phyloP scores from a whole-genome alignment of 2,329 filamentous ascomycete species.

The Neobulgaria alba region DNA sequence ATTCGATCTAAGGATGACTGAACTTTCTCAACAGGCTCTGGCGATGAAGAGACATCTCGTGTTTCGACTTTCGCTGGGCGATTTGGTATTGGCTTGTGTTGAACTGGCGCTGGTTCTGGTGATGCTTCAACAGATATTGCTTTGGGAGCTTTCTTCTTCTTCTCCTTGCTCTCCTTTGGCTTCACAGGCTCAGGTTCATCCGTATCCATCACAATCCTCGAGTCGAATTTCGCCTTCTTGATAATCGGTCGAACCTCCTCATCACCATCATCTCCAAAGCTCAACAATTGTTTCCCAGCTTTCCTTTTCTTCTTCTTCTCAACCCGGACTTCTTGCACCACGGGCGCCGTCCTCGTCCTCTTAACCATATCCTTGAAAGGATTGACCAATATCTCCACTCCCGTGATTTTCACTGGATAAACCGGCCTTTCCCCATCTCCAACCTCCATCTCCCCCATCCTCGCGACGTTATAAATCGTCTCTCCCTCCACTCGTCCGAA shows the following conservation, averaged over 20 bases:
- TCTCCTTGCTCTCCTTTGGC: conserved; percentile 23
- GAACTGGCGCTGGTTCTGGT: conserved; percentile 30
- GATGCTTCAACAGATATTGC: conserved; percentile 31
- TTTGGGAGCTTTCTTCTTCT: conserved; percentile 25
- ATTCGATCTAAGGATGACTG: conserved; percentile 52
- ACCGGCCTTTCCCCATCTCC: conserved; percentile 76
- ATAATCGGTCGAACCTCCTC: conserved; percentile 47
- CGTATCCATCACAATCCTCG: conserved; percentile 58
- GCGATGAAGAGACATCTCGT: conserved; percentile 30
- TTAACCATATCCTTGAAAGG: conserved; percentile 76
- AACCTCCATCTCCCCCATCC: conserved; percentile 83
- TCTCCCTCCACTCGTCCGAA: conserved; percentile 90
- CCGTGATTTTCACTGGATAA: conserved; percentile 73
- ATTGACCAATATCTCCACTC: conserved; percentile 69
- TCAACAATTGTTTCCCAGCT: conserved; percentile 66
- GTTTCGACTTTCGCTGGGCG: conserved; percentile 28
- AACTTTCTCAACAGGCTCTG: conserved; percentile 30
- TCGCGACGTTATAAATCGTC: conserved; percentile 91
- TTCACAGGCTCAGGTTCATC: conserved; percentile 31
- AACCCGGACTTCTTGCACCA: conserved; percentile 35
- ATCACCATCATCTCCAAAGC: conserved; percentile 61
- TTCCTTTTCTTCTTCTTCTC: conserved; percentile 62
- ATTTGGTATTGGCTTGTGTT: conserved; percentile 21
- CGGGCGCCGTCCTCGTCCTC: conserved; percentile 47
- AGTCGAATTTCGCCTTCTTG: conserved; percentile 74